Evolutionary conservation across 305 asterid species (phyloP), one percentile per base, ranked within the genome.

Genomic region (Fraxinus sp.): DNA sequence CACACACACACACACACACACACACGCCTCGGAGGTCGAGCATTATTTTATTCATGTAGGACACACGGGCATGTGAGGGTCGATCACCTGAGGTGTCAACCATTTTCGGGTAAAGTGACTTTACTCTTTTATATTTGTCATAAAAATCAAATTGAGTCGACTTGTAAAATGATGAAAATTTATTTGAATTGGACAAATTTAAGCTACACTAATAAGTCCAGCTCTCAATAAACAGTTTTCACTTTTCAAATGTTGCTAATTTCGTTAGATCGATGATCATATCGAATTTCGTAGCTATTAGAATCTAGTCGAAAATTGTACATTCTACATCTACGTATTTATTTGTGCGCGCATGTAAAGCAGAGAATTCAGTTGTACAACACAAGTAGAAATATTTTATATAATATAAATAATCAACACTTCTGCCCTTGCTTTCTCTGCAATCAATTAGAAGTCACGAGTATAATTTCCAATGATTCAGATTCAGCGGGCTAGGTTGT

Each of bases 401-500:
- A 46, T 64, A 32, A 35, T 52, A 35, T 52, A 28, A 28, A 59
- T 81, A 77, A 46, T 64, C 90, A 87, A 85, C 88, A 81, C 90
- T 75, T 83, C 83, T 83, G 82, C 79, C 78, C 78, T 49, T 83
- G 84, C 80, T 71, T 77, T 81, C 74, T 68, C 76, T 11, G 13
- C 77, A 66, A 68, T 85, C 83, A 80, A 52, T 68, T 28, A 80
- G 83, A 78, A 82, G 73, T 77, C 66, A 66, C 74, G 26, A 66
- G 57, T 13, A 80, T 20, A 81, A 84, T 83, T 73, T 68, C 79
- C 59, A 80, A 24, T 62, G 83, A 80, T 22, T 75, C 62, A 83
- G 86, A 85, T 39, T 14, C 32, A 71, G 83, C 84, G 70, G 79
- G 88, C 79, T 26, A 88, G 89, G 88, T 86, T 86, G 89, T 82